Conservation (phyloP, 1,284 basidiomycete species). For the Termitomyces sp. region DNA sequence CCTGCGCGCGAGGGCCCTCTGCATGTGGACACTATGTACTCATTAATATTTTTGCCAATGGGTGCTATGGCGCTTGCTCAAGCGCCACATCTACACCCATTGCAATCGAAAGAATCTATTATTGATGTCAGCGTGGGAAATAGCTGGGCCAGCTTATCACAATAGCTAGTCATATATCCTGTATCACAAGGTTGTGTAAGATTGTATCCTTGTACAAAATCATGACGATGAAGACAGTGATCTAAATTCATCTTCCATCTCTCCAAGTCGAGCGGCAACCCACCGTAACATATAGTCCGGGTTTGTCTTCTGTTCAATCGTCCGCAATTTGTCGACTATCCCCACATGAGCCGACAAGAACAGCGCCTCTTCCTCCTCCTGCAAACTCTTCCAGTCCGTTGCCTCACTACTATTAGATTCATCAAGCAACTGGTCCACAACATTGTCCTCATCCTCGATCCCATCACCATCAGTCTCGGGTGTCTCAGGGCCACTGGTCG, state of each 20-base stretch:
- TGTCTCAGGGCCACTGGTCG: not conserved
- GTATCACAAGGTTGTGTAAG: not conserved
- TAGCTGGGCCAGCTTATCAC: too few relatives aligned
- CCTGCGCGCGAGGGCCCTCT: too few relatives aligned
- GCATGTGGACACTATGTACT: too few relatives aligned
- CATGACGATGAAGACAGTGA: not conserved
- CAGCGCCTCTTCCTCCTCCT: conserved; percentile 11
- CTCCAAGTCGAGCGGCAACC: conserved; percentile 14
- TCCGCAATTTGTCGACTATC: conserved; percentile 9
- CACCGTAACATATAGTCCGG: conserved; percentile 16
- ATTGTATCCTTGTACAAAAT: not conserved
- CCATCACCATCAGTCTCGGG: not conserved
- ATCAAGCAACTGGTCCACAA: not conserved
- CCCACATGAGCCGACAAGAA: conserved; percentile 12
- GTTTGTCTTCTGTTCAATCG: conserved; percentile 15
- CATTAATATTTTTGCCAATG: too few relatives aligned
- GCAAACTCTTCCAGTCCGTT: not conserved
- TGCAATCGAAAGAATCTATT: too few relatives aligned
- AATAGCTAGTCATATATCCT: not conserved
- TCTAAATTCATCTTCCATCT: not conserved
- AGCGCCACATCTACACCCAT: too few relatives aligned
- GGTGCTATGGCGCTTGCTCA: too few relatives aligned
- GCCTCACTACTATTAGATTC: not conserved
- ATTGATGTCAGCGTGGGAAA: too few relatives aligned
- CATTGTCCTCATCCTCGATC: not conserved